Evolutionary conservation across 495 filamentous ascomycete genomes (phyloP).

Genomic region (Penicillium desertorum): DNA sequence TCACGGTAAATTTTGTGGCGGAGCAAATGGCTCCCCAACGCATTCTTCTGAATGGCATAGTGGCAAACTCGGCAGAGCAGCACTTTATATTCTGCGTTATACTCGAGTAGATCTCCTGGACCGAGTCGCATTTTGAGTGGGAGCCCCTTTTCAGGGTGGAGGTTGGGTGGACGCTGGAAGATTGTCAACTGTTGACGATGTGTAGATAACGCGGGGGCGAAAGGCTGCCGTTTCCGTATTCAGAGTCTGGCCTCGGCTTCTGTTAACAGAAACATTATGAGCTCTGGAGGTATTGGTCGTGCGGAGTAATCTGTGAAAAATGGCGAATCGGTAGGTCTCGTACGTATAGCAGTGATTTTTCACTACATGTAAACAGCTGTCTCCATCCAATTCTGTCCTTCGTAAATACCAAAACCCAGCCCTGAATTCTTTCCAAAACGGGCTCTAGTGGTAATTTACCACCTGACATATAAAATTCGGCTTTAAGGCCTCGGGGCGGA

Average conservation of each 20-base stretch:
- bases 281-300: neutral
- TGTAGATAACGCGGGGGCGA: neutral
- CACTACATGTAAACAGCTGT: neutral
- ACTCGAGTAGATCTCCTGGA: neutral
- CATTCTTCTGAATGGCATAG: neutral
- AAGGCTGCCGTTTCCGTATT: neutral
- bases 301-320: neutral
- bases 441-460: neutral
- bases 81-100: neutral
- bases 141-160: neutral
- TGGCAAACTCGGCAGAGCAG: neutral
- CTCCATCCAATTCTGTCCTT: neutral
- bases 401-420: neutral
- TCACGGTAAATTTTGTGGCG: neutral
- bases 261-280: neutral
- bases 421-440: neutral
- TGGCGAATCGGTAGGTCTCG: neutral
- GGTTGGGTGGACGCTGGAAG: neutral
- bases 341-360: neutral
- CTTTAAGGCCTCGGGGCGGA: neutral
- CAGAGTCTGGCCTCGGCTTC: neutral
- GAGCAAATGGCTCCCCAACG: neutral
- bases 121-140: neutral
- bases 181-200: neutral
- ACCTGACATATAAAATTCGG: neutral